These are phyloP conservation scores for Xerocomus brunneocitrinus DNA, from an alignment of 768 basidiomycete genomes.

Conservation along the genomic window DNA sequence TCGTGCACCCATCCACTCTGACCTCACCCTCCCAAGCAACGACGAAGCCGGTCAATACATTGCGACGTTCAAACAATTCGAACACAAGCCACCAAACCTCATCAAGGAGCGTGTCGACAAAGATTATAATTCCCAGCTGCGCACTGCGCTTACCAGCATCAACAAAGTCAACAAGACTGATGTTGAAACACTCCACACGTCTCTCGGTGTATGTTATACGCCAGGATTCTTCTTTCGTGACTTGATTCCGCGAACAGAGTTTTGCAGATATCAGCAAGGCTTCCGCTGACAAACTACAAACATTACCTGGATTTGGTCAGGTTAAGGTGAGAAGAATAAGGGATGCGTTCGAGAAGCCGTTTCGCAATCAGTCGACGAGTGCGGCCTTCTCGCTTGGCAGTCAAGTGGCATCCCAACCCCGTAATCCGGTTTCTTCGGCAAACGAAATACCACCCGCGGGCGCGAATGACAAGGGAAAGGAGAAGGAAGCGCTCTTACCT, in stretches of 20 bases:
- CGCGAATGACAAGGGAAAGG: constrained; percentile 15
- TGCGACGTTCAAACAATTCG: constrained; percentile 86
- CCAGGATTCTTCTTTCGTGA: background rate
- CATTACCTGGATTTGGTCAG: constrained; percentile 89
- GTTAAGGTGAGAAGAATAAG: constrained; percentile 89
- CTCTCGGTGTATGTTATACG: constrained; percentile 72
- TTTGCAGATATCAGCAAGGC: constrained; percentile 78
- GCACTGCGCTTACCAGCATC: constrained; percentile 80
- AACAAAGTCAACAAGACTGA: constrained; percentile 97
- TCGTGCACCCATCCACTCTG: background rate
- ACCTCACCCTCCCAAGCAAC: constrained; percentile 40
- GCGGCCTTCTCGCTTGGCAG: constrained; percentile 33
- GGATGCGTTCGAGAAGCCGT: constrained; percentile 87
- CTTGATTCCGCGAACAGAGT: constrained; percentile 49
- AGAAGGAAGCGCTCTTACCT: constrained; percentile 14
- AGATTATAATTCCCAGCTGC: constrained; percentile 77
- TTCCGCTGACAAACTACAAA: constrained; percentile 67
- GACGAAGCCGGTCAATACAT: constrained; percentile 95
- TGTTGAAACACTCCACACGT: constrained; percentile 83
- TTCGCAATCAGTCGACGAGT: constrained; percentile 63
- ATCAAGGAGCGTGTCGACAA: constrained; percentile 95
- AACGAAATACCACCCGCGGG: background rate
- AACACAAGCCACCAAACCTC: constrained; percentile 87
- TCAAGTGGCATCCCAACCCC: constrained; percentile 14
- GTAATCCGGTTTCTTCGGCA: background rate